These are phyloP conservation scores for Leccinum pachyderme DNA, from an alignment of 1,284 basidiomycete species.

Conservation along the genomic window DNA sequence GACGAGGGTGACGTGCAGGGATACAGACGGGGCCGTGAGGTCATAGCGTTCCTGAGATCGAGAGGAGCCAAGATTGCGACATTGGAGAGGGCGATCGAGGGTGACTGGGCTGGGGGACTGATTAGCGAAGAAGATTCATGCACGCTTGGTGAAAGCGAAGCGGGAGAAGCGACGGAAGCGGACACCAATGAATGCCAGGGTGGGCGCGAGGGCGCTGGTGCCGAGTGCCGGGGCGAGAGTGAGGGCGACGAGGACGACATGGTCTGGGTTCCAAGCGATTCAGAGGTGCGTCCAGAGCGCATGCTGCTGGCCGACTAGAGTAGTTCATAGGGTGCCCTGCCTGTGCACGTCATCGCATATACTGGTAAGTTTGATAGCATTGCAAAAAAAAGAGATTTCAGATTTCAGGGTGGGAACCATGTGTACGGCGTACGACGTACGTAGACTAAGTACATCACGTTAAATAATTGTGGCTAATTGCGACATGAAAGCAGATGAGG, in stretches of 20 bases:
- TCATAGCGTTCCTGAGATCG: slow-evolving; percentile 58
- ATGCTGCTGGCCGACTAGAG: slow-evolving; percentile 6
- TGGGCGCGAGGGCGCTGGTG: background rate
- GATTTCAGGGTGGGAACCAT: background rate
- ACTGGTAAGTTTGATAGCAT: background rate
- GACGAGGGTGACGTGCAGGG: slow-evolving; percentile 41
- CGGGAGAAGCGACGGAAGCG: slow-evolving; percentile 17
- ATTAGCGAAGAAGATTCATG: slow-evolving; percentile 59
- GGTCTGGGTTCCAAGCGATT: slow-evolving; percentile 36
- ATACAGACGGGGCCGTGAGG: slow-evolving; percentile 60
- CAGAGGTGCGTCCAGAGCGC: slow-evolving; percentile 8
- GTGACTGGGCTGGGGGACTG: slow-evolving; percentile 57
- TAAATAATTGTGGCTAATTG: background rate
- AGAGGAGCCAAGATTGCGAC: slow-evolving; percentile 65
- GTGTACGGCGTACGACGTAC: slow-evolving; percentile 17
- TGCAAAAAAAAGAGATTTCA: slow-evolving; percentile 1
- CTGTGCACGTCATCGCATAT: slow-evolving; percentile 6
- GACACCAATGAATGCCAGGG: slow-evolving; percentile 5
- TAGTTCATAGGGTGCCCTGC: background rate
- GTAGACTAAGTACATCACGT: background rate
- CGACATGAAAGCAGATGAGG: background rate
- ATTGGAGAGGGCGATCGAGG: slow-evolving; percentile 46
- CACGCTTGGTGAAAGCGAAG: slow-evolving; percentile 40
- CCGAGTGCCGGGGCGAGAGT: background rate
- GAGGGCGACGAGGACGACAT: slow-evolving; percentile 31